Base-by-base conservation (phyloP, 257 asterid species). In the Cordia subcordata region DNA sequence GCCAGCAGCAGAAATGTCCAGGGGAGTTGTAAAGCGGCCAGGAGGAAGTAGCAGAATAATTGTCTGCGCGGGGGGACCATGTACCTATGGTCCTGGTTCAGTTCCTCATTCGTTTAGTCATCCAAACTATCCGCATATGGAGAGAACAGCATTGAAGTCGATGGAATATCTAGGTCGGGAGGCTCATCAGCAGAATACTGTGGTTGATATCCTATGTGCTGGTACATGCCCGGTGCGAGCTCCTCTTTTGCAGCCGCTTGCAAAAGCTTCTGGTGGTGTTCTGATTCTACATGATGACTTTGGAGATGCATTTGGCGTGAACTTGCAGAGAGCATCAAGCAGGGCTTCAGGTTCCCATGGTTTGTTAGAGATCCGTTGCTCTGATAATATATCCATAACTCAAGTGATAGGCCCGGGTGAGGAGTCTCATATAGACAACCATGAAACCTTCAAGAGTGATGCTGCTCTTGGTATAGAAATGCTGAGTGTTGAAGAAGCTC, bases 271-370 rank as follows among this genome's bases (percentile, higher is more conserved):
- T 20, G 98, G 98, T 46, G 98, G 96, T 63, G 85, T 85, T 60
- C 68, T 90, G 54, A 70, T 87, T 73, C 87, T 87, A 57, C 98
- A 90, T 19, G 98, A 90, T 63, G 98, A 90, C 71, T 90, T 90
- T 69, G 98, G 98, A 50, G 96, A 90, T 80, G 98, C 98, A 53
- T 90, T 87, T 79, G 98, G 98, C 63, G 96, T 90, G 70, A 90
- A 90, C 73, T 77, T 90, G 83, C 98, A 90, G 84, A 80, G 96
- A 70, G 98, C 98, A 59, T 84, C 98, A 50, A 57, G 74, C 23
- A 79, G 96, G 77, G 84, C 98, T 55, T 84, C 96, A 39, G 98
- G 98, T 67, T 91, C 94, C 52, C 85, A 83, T 69, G 98, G 98
- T 69, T 79, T 85, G 66, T 62, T 91, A 74, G 96, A 88, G 78